Evolutionary conservation across 1,139 yeast genomes (phyloP), one percentile per base, ranked within the genome.

Genomic region (Debaryomyces fabryi): DNA sequence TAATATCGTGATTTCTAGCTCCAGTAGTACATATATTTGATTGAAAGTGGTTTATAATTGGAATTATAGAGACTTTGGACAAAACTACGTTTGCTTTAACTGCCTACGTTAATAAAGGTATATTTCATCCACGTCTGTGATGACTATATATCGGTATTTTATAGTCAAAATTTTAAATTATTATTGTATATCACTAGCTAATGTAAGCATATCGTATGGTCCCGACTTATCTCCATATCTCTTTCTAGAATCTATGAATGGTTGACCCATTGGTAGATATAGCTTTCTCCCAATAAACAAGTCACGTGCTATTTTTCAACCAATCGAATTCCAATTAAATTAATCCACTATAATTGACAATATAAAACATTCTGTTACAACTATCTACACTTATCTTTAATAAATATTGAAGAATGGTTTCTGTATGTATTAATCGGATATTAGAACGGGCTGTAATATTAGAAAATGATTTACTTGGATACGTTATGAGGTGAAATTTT

Each of bases 391-490:
- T 20, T 20, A 40, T 21, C 25, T 30, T 18, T 20, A 23, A 41
- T 38, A 16, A 20, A 41, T 39, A 38, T 33, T 23, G 15, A 32
- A 40, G 23, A 39, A 48, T 65, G 69, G 68, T 65, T 60, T 54
- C 67, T 41, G 67, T 62, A 64, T 48, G 68, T 64, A 27, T 8
- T 30, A 29, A 24, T 29, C 10, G 16, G 15, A 6, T 21, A n/a
- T n/a, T 12, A 12, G 18, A 21, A 20, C 4, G 39, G n/a, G 9
- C 7, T 6, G 10, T 2, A 8, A 12, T 5, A 3, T 12, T 21
- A 2, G n/a, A 27, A 20, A 12, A 21, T 32, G 21, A 32, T 32
- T 16, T 12, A 10, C 6, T 32, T 9, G 12, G 7, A 16, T 4
- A 12, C 13, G 30, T 27, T 12, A 12, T 12, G 4, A 32, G 21